phyloP scores from a whole-genome alignment of 352 stramenopile species.

The Phytopythium helicoides region DNA sequence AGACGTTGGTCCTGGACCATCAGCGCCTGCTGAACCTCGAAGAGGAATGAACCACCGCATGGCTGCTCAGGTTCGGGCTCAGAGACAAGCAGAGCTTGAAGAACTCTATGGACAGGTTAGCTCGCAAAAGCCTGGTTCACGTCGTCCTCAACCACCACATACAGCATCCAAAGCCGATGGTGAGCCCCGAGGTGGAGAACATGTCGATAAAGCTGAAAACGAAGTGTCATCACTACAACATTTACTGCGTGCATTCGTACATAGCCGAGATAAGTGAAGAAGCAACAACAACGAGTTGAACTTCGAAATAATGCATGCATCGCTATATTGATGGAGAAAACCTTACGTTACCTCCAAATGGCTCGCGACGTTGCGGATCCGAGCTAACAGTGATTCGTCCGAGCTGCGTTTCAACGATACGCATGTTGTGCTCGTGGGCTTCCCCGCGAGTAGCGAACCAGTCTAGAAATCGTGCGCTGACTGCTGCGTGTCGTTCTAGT shows the following conservation, averaged over 20 bases:
- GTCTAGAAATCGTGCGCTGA: conserved; percentile 66
- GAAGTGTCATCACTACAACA: conserved; percentile 2
- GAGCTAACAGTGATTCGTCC: conserved; percentile 38
- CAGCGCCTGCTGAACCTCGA: conserved; percentile 2
- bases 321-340: conserved; percentile 18
- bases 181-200: conserved; percentile 14
- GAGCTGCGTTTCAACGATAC: conserved; percentile 64
- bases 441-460: conserved; percentile 73
- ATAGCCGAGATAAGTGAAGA: not conserved
- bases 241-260: conserved; percentile 3
- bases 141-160: not conserved
- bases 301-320: not conserved
- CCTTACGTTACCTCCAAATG: conserved; percentile 44
- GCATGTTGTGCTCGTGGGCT: conserved; percentile 71
- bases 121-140: not conserved
- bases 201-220: not conserved
- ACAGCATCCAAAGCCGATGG: not conserved
- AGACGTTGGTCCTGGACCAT: not conserved
- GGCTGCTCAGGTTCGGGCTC: conserved; percentile 36
- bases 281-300: not conserved
- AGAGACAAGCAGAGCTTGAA: conserved; percentile 40
- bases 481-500: conserved; percentile 38
- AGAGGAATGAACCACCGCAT: conserved; percentile 14
- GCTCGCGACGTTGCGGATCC: conserved; percentile 35
- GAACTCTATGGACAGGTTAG: conserved; percentile 13